Evolutionary conservation across 768 basidiomycete species (phyloP), one percentile per base, ranked within the genome.

Genomic region (Naematelia aurantialba): DNA sequence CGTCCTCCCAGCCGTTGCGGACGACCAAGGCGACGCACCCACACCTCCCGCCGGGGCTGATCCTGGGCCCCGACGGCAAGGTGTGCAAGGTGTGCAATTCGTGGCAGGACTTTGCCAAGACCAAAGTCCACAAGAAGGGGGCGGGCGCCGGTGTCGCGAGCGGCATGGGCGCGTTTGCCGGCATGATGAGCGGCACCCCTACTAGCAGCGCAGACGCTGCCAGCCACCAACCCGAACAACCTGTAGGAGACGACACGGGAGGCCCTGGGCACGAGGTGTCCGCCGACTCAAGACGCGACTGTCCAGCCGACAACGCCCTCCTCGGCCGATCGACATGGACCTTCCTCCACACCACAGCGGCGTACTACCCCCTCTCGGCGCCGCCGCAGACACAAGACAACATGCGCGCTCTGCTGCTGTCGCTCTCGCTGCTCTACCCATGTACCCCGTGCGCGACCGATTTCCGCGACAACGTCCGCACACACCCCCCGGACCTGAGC

Each of bases 291-390:
- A n/a, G 84, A 1, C 78, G 80, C 3, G 81, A 88, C 56, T 98
- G 94, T 73, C 94, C 94, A 12, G 86, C 92, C 0, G 93, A 97
- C 76, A 86, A 87, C 46, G 90, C 92, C 72, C 82, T 85, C 59
- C 86, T 98, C 50, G 94, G 94, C 1, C 85, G 85, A 50, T 88
- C 93, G 46, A 94, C 94, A 1, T 97, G 94, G 94, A 87, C 91
- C 14, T 98, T 98, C 82, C 81, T 98, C 29, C 94, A 97, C 72
- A 87, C 91, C 8, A 87, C 94, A 4, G 93, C 92, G 0, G 91
- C 94, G 21, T 96, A 97, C 78, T 98, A 92, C 78, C 92, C 94
- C 25, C 84, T 87, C n/a, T 78, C 79, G 14, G 90, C 94, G 0
- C 84, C 86, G 0, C 81, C 85, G 0, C 79, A 80, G 4, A 90